phyloP scores from a whole-genome alignment of 2,329 filamentous ascomycete species.

The Apiospora koreana region DNA sequence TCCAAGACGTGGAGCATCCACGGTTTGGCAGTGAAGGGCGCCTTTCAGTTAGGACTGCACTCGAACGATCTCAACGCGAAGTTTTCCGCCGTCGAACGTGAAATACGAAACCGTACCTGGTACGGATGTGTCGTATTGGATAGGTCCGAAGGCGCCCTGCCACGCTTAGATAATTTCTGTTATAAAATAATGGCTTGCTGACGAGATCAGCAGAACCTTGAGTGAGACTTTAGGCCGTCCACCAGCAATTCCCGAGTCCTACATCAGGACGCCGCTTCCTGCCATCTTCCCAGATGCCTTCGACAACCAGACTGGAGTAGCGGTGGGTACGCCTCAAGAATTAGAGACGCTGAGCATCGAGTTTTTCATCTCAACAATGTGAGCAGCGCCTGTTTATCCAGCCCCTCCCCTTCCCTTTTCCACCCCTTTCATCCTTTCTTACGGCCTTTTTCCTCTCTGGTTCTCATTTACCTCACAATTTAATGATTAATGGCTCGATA shows the following conservation, averaged over 20 bases:
- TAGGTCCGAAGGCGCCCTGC: slow-evolving; percentile 30
- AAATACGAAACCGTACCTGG: slow-evolving; percentile 51
- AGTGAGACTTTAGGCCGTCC: slow-evolving; percentile 55
- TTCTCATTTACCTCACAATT: too few species aligned
- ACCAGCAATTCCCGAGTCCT: slow-evolving; percentile 44
- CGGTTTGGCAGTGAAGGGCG: slow-evolving; percentile 51
- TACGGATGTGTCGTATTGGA: slow-evolving; percentile 50
- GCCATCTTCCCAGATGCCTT: slow-evolving; percentile 12
- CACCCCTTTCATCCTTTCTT: too few species aligned
- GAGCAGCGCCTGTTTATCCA: slow-evolving; percentile 12
- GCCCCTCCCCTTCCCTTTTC: neutral
- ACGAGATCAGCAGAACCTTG: slow-evolving; percentile 34
- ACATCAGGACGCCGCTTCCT: slow-evolving; percentile 42
- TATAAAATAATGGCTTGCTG: neutral
- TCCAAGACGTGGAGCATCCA: slow-evolving; percentile 56
- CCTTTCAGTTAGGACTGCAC: slow-evolving; percentile 53
- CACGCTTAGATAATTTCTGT: neutral
- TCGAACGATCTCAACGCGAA: slow-evolving; percentile 37
- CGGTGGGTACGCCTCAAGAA: too few species aligned
- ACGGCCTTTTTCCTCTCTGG: slow-evolving; percentile 5
- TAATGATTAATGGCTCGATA: neutral
- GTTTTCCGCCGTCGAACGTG: slow-evolving; percentile 43
- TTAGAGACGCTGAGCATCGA: slow-evolving; percentile 16
- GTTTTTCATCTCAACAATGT: slow-evolving; percentile 39
- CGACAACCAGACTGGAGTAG: slow-evolving; percentile 13